Conservation (phyloP, 768 basidiomycete genomes). For the Auriscalpium microsporum region DNA sequence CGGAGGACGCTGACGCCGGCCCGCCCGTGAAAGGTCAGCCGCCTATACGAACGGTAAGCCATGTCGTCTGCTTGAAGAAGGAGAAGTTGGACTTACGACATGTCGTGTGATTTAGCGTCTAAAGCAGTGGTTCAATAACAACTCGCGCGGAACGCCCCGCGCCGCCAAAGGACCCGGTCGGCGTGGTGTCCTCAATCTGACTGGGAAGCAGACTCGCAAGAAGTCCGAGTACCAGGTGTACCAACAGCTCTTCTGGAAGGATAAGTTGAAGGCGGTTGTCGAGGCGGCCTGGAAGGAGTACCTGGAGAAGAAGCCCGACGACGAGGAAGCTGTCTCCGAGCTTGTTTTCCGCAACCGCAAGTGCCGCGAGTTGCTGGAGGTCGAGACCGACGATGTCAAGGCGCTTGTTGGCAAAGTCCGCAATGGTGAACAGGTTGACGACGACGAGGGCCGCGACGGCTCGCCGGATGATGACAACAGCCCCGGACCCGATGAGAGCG, state of each 20-base stretch:
- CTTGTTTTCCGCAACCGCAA: background rate
- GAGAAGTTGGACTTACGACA: too few relatives aligned
- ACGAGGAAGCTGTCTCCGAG: background rate
- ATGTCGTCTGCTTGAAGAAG: too few relatives aligned
- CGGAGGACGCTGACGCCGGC: too few relatives aligned
- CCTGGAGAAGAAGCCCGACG: background rate
- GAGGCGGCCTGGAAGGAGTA: background rate
- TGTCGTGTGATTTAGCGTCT: background rate
- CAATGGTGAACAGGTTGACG: background rate
- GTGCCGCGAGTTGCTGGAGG: background rate
- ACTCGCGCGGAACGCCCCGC: background rate
- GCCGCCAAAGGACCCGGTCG: background rate
- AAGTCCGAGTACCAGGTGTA: background rate
- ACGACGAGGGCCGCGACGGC: too few relatives aligned
- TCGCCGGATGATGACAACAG: too few relatives aligned
- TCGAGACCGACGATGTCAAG: background rate
- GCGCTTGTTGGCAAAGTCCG: background rate
- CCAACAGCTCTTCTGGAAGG: background rate
- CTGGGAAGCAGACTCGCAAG: background rate
- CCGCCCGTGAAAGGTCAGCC: too few relatives aligned
- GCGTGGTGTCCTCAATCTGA: background rate
- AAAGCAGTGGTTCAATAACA: background rate
- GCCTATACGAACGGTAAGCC: too few relatives aligned
- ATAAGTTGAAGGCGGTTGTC: background rate
- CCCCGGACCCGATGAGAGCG: too few relatives aligned